Evolutionary conservation across 2,329 filamentous ascomycete species (phyloP), one percentile per base, ranked within the genome.

Genomic region (Aspergillus intermedius): DNA sequence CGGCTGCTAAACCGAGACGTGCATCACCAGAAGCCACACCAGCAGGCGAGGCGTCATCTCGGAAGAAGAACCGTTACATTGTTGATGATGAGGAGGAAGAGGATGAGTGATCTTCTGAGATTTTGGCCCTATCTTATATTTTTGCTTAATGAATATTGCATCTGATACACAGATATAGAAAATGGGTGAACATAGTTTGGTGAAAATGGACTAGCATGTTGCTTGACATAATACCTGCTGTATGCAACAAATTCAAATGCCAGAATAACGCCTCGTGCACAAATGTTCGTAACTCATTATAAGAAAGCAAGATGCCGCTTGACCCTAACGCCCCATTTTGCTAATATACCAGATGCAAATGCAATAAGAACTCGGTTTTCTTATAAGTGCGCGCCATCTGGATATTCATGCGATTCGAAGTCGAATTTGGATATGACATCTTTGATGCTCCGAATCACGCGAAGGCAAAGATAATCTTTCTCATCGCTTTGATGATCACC

Each of bases 81-180:
- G 70, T 74, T 47, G 72, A 75, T 44, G 72, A 74, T 48, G 74
- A 76, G 42, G 74, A 76, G 10, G 73, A 75, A 44, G 74, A 76
- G 10, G 73, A 75, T 43, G 71, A 75, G 47, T 68, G 62, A 62
- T 53, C 34, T 41, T 12, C 43, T 49, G 40, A 49, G 10, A 28
- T 28, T 43, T 39, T 47, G 47, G 7, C 37, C 13, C 25, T 45
- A 50, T 48, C 30, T 48, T 32, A 51, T 32, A 45, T 41, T n/a
- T 19, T 42, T 28, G 22, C n/a, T 25, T 43, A 40, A 40, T 40
- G 17, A 40, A 8, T 21, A 21, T 40, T 40, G 37, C 37, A 40
- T 40, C 19, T 37, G 7, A 40, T 15, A 12, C 19, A 40, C 37
- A 40, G 10, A 40, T 40, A 22, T 22, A 40, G 15, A 40, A 40